These are phyloP conservation scores for Pseudogymnoascus sp. DNA, from an alignment of 2,329 filamentous ascomycete genomes.

Conservation along the genomic window DNA sequence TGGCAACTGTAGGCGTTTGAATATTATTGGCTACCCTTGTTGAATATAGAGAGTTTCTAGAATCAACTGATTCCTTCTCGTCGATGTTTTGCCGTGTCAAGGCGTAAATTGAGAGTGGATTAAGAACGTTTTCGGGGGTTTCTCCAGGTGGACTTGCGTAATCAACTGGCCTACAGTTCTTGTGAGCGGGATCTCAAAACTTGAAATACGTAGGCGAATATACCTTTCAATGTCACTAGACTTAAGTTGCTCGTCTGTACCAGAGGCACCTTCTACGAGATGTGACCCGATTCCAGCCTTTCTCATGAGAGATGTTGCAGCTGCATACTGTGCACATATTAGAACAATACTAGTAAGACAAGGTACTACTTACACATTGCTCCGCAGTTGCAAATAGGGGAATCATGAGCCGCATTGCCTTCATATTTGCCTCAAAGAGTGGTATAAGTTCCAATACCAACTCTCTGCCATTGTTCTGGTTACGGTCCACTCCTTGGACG, in stretches of 20 bases:
- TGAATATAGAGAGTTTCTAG: constrained; percentile 9
- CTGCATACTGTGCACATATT: not conserved
- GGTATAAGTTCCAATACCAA: not conserved
- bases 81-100: constrained; percentile 24
- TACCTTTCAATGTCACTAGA: constrained; percentile 2
- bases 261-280: constrained; percentile 7
- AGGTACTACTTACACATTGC: not conserved
- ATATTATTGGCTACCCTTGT: constrained; percentile 3
- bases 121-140: constrained; percentile 24
- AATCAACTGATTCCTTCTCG: constrained; percentile 22
- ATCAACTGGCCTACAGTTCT: not conserved
- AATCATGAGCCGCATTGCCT: constrained; percentile 4
- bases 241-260: not conserved
- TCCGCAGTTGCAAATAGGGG: constrained; percentile 7
- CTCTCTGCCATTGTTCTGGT: constrained; percentile 11
- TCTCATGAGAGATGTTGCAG: constrained; percentile 12
- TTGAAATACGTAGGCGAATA: not conserved
- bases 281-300: constrained; percentile 9
- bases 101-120: constrained; percentile 24
- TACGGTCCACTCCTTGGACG: constrained; percentile 34
- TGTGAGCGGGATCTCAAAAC: not conserved
- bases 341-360: not conserved
- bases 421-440: constrained; percentile 9
- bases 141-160: constrained; percentile 15
- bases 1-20: not conserved